Conservation (phyloP, 495 filamentous ascomycete species). For the Recurvomyces mirabilis region DNA sequence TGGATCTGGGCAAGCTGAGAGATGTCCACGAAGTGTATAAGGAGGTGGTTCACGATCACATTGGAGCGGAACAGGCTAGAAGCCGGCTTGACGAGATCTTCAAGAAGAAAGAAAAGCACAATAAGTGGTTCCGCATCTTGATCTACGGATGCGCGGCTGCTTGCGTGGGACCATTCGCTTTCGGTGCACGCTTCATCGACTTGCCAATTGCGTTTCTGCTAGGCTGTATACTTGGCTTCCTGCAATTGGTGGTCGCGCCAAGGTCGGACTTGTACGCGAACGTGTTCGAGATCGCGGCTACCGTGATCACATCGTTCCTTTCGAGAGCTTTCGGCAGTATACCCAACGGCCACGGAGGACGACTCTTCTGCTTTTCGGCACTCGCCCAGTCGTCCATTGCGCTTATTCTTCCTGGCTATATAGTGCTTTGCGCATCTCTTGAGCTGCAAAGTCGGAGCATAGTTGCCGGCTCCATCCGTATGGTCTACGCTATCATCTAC, state of each 20-base stretch:
- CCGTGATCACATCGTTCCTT: conserved; percentile 80
- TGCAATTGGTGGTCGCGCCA: conserved; percentile 73
- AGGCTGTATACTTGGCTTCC: conserved; percentile 66
- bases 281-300: conserved; percentile 82
- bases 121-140: conserved; percentile 59
- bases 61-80: conserved; percentile 76
- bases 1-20: conserved; percentile 73
- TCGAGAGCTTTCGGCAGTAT: conserved; percentile 83
- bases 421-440: conserved; percentile 68
- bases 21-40: conserved; percentile 89
- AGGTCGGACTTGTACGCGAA: conserved; percentile 72
- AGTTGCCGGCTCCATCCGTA: conserved; percentile 81
- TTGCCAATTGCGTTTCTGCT: conserved; percentile 79
- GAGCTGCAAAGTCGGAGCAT: conserved; percentile 81
- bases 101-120: conserved; percentile 50
- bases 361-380: conserved; percentile 82
- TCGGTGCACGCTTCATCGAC: conserved; percentile 76
- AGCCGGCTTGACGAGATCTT: conserved; percentile 56
- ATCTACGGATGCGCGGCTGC: conserved; percentile 80
- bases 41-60: conserved; percentile 78
- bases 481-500: conserved; percentile 95
- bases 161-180: conserved; percentile 76
- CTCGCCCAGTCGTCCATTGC: conserved; percentile 85
- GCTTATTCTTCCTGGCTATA: conserved; percentile 83
- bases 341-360: conserved; percentile 40